Conservation (phyloP, 257 asterid species). For the Solanum pinnatisectum region DNA sequence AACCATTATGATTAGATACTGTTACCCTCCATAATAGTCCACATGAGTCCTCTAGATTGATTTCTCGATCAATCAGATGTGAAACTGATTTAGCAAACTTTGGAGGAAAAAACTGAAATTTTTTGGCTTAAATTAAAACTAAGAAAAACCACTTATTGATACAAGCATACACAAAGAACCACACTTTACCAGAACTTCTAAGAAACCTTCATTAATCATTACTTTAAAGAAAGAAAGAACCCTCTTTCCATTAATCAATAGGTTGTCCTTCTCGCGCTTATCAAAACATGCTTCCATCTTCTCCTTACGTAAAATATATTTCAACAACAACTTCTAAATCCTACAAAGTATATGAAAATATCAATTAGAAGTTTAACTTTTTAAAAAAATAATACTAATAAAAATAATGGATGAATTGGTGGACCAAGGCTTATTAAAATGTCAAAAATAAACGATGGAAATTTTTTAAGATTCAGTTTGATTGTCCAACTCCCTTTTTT, state of each 20-base stretch:
- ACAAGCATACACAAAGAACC: background rate
- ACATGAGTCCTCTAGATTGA: slow-evolving; percentile 32
- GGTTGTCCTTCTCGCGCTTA: background rate
- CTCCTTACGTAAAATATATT: background rate
- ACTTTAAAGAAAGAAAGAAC: slow-evolving; percentile 13
- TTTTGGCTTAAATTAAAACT: background rate
- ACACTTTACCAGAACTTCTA: background rate
- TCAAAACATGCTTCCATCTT: slow-evolving; percentile 1
- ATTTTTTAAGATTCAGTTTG: background rate
- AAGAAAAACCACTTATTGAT: background rate
- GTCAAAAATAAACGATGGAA: background rate
- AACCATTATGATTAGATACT: slow-evolving; percentile 6
- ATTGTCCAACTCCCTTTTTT: background rate
- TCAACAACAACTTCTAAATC: background rate
- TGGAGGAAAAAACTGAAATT: slow-evolving; percentile 57
- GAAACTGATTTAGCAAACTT: slow-evolving; percentile 11
- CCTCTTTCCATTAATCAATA: background rate
- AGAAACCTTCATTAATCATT: background rate
- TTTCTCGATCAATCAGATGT: slow-evolving; percentile 17
- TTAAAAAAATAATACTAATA: background rate
- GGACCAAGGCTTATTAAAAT: background rate
- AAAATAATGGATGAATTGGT: background rate
- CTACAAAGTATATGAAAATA: background rate
- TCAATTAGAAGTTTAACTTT: background rate
- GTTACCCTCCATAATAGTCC: slow-evolving; percentile 33